Conservation (phyloP, 176 grass and related monocot species). For the Aegilops bicornis region DNA sequence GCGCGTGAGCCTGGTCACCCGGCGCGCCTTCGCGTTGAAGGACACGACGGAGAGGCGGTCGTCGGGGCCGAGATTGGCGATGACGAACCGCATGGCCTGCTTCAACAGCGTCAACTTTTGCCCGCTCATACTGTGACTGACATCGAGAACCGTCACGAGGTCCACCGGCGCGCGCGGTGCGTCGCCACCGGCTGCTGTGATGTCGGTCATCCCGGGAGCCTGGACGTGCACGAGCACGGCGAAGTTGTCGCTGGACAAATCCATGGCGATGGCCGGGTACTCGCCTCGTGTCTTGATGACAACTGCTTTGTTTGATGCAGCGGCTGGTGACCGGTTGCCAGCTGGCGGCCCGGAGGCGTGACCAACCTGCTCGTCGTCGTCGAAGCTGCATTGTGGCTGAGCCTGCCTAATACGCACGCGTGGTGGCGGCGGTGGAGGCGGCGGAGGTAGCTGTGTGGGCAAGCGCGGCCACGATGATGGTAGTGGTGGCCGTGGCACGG, state of each 20-base stretch:
- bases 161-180: constrained; percentile 40
- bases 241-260: constrained; percentile 35
- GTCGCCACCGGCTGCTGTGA: not conserved
- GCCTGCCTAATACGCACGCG: too few species aligned
- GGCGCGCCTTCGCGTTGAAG: constrained; percentile 41
- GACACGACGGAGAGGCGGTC: constrained; percentile 65
- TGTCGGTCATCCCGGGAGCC: constrained; percentile 24
- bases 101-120: constrained; percentile 48
- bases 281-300: constrained; percentile 45
- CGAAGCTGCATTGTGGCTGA: not conserved
- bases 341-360: not conserved
- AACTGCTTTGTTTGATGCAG: not conserved
- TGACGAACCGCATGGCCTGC: constrained; percentile 62
- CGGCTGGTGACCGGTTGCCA: not conserved
- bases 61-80: constrained; percentile 59
- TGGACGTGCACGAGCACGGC: constrained; percentile 47
- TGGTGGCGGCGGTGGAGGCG: too few species aligned
- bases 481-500: not conserved
- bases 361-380: constrained; percentile 32
- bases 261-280: constrained; percentile 39
- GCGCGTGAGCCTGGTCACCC: constrained; percentile 44
- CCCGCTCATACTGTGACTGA: constrained; percentile 62
- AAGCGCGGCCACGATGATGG: too few species aligned
- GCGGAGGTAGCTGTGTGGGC: too few species aligned
- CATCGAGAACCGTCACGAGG: constrained; percentile 61